Base-by-base conservation (phyloP, 225 moss, liverwort and hornwort species). In the Ulota crispa region DNA sequence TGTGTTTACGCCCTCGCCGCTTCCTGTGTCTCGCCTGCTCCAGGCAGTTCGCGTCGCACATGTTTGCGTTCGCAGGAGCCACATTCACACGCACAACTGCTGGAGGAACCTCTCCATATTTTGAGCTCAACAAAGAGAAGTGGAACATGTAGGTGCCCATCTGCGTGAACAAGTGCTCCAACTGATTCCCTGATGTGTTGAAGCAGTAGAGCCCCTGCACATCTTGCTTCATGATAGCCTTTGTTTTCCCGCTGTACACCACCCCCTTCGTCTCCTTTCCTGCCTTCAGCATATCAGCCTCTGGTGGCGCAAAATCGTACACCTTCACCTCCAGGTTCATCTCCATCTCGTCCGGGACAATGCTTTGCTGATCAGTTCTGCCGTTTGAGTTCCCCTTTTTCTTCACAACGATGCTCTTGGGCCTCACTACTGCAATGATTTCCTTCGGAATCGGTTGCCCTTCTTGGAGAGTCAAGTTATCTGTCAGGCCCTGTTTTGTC, bases 121-220 rank as follows among this genome's bases (percentile, higher is more conserved):
- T 84, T 2, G 80, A 53, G 32, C 77, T 84, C 64, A 88, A 54
- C 14, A 90, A 59, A 2, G 90, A 84, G 78, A 90, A 90, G 26
- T 88, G 86, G 80, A 90, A 88, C 86, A 86, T 82, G 77, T 90
- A 90, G 21, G 90, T 90, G 61, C 90, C 90, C 69, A 90, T 90
- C 54, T 88, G 88, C 15, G 64, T 45, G 66, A 86, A 90, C 37
- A 90, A 37, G 31, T 88, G 77, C 77, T 90, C 86, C 34, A 90
- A 47, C 62, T 81, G 80, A 65, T 90, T 90, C 7, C 88, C 88
- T 5, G 83, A 72, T 2, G 90, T 90, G 45, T 53, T 75, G 24
- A 90, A 90, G 69, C 90, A 88, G 27, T 90, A 90, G 27, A 90
- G 63, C 0, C 88, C 90, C 27, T 80, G 86, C 73, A 90, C 86